Evolutionary conservation across 176 grass and related monocot species (phyloP), one percentile per base, ranked within the genome.

Genomic region (Eleusine indica): DNA sequence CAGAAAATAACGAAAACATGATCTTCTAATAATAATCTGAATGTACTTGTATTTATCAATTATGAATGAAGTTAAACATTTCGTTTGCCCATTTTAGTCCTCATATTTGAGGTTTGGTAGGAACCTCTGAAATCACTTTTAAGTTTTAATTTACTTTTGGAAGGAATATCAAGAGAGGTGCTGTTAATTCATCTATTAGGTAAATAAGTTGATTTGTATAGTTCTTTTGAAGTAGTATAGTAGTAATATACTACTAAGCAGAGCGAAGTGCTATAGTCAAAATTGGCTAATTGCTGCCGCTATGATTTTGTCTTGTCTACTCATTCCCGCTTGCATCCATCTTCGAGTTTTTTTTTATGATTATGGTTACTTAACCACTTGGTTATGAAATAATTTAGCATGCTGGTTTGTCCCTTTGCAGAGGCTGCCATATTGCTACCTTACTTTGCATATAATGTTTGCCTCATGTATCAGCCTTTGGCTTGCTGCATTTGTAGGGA

Each of bases 401-500:
- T 68, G 37, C 61, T 22, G 58, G 41, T 75, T 87, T 19, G 25
- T 25, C 25, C 48, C 13, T 32, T 47, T 68, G 38, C 48, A 52
- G 49, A 52, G 11, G 49, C 6, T 35, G 15, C 43, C 6, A 17
- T 52, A 41, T 16, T 65, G 12, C 32, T 78, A 57, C 22, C 17
- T 5, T 77, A 13, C 17, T 35, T 70, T 86, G 29, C 66, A 54
- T 30, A 37, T 53, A 80, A 80, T 80, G 12, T 86, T 51, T 48
- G 16, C 70, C 42, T 62, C 77, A 53, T 44, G 71, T 28, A 13
- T 70, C 66, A 44, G 29, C 42, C 38, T 74, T 58, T 47, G 29
- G 3, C 84, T n/a, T 80, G 29, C 16, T 81, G 25, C 86, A 76
- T 78, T 67, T 75, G 58, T 71, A 99, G 96, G 10, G 93, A 99